Conservation (phyloP, 169 alveolate genomes). For the Toxoplasma gondii region DNA sequence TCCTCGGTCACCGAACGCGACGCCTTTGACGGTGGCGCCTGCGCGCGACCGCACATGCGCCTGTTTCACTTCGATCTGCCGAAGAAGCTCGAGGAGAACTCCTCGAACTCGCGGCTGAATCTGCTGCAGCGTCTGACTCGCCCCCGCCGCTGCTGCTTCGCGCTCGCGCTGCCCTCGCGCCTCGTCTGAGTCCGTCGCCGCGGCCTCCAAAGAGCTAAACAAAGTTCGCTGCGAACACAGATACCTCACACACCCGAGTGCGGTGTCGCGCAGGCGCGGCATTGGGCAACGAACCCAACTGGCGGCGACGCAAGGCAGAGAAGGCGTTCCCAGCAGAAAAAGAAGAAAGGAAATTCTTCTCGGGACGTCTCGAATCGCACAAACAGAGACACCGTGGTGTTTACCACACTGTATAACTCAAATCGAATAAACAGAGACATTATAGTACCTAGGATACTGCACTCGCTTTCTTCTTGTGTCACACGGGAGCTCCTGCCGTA, state of each 20-base stretch:
- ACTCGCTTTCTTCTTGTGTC: too few species aligned
- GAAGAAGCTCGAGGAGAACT: not conserved
- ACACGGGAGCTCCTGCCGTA: too few species aligned
- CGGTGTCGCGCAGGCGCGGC: too few species aligned
- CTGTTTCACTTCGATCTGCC: conserved; percentile 22
- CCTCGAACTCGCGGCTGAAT: not conserved
- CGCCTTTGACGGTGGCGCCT: not conserved
- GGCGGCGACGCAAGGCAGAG: too few species aligned
- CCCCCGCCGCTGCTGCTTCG: conserved; percentile 6
- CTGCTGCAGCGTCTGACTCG: not conserved
- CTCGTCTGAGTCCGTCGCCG: not conserved
- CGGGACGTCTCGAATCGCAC: too few species aligned
- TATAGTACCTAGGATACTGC: too few species aligned
- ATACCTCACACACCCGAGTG: not conserved
- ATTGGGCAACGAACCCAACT: too few species aligned
- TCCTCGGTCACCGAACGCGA: conserved; percentile 15
- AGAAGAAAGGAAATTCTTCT: too few species aligned
- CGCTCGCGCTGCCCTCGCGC: conserved; percentile 24
- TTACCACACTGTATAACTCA: too few species aligned
- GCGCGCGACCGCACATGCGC: not conserved
- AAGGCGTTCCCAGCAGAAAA: too few species aligned
- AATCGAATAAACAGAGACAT: too few species aligned
- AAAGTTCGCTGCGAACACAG: not conserved
- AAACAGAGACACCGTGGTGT: too few species aligned
- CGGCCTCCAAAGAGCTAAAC: not conserved